These are phyloP conservation scores for Cryptomeria japonica DNA, from an alignment of 75 land plant genomes.

Conservation along the genomic window DNA sequence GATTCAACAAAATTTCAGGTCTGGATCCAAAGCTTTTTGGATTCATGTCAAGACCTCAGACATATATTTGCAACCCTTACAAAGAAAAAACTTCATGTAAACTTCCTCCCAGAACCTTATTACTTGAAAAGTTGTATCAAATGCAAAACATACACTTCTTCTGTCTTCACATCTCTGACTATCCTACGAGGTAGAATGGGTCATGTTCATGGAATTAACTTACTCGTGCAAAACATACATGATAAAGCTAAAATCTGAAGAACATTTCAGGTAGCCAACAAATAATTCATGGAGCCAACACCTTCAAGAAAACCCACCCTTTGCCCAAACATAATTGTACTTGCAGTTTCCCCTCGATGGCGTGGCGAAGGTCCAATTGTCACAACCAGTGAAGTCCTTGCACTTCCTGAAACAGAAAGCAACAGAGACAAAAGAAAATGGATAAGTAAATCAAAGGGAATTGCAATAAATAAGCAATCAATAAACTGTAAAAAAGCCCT, in stretches of 20 bases:
- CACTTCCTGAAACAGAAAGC: slow-evolving; percentile 47
- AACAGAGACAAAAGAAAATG: neutral
- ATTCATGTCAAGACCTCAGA: neutral
- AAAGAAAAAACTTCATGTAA: neutral
- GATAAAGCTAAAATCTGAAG: neutral
- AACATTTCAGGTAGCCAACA: neutral
- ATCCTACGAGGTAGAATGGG: neutral
- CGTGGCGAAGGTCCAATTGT: slow-evolving; percentile 75
- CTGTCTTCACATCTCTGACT: neutral
- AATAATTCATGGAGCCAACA: neutral
- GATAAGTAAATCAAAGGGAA: neutral
- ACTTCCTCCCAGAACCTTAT: neutral
- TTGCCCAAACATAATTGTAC: slow-evolving; percentile 88
- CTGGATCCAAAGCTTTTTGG: neutral
- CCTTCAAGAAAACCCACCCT: slow-evolving; percentile 42
- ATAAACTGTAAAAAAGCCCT: neutral
- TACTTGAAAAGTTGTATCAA: neutral
- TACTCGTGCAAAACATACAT: neutral
- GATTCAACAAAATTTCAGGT: neutral
- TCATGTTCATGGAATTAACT: neutral
- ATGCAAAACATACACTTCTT: neutral
- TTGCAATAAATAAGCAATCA: neutral
- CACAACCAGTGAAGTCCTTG: slow-evolving; percentile 75
- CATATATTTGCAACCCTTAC: neutral
- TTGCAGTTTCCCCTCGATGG: slow-evolving; percentile 69